phyloP scores from a whole-genome alignment of 2,329 filamentous ascomycete genomes.

The Xylaria sp. region DNA sequence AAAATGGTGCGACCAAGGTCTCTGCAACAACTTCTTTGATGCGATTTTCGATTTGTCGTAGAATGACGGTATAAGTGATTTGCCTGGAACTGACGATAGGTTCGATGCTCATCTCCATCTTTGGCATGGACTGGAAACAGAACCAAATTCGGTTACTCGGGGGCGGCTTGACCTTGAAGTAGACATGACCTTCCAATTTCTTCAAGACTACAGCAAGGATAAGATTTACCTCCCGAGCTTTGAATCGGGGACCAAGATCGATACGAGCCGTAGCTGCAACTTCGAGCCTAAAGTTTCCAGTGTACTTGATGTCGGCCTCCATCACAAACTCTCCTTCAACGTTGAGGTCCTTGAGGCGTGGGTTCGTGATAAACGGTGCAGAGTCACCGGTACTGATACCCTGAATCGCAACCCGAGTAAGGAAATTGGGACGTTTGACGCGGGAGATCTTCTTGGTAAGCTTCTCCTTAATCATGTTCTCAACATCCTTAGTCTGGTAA shows the following conservation, averaged over 20 bases:
- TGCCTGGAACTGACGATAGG: constrained; percentile 92
- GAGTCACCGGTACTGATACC: constrained; percentile 81
- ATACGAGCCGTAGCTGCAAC: constrained; percentile 90
- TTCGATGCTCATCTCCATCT: constrained; percentile 89
- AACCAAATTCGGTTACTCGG: constrained; percentile 97
- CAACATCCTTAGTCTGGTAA: constrained; percentile 77
- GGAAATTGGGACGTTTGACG: constrained; percentile 85
- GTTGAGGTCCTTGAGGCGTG: constrained; percentile 79
- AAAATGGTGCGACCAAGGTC: constrained; percentile 85
- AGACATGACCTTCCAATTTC: constrained; percentile 75
- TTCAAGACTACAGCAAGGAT: constrained; percentile 81
- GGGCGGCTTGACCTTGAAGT: constrained; percentile 86
- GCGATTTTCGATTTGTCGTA: constrained; percentile 87
- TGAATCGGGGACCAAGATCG: constrained; percentile 83
- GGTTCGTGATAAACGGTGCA: constrained; percentile 83
- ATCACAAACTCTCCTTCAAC: constrained; percentile 86
- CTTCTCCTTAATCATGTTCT: constrained; percentile 73
- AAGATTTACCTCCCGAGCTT: constrained; percentile 82
- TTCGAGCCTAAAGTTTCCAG: constrained; percentile 82
- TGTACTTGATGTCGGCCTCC: constrained; percentile 83
- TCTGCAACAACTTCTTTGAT: constrained; percentile 93
- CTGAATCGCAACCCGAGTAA: constrained; percentile 77
- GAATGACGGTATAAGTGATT: constrained; percentile 88
- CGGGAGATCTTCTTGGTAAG: constrained; percentile 94
- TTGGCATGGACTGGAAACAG: constrained; percentile 87